phyloP scores from a whole-genome alignment of 2,329 filamentous ascomycete genomes.

The Ophiostoma novo-ulmi region DNA sequence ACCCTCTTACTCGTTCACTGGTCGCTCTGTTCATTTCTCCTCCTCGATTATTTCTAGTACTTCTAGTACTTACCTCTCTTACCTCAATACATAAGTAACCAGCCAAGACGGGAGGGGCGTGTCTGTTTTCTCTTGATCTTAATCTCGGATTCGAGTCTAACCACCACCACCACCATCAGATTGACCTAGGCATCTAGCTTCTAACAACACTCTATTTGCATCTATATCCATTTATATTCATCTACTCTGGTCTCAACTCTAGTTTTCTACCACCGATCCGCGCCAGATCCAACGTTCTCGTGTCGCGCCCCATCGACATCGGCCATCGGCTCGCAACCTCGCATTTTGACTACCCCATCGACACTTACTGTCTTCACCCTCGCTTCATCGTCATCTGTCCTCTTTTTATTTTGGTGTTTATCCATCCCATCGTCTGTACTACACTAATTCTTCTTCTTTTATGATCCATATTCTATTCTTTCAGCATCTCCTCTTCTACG shows the following conservation, averaged over 20 bases:
- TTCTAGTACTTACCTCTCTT: neutral
- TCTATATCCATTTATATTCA: neutral
- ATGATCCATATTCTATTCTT: neutral
- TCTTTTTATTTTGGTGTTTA: neutral
- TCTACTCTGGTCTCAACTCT: neutral
- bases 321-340: neutral
- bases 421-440: neutral
- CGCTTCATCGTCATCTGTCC: neutral
- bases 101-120: constrained; percentile 5
- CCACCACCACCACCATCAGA: neutral
- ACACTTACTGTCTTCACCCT: neutral
- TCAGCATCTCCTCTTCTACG: neutral
- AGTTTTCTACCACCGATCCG: neutral
- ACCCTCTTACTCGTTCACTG: neutral
- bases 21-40: neutral
- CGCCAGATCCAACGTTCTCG: constrained; percentile 4
- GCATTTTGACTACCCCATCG: too few species aligned
- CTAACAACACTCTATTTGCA: neutral
- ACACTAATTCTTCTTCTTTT: neutral
- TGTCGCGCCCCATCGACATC: neutral
- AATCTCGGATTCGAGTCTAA: neutral
- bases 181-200: neutral
- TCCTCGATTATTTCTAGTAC: neutral
- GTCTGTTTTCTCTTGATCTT: neutral
- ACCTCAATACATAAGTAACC: neutral